A percentile compares a stretch with the other conserved stretches of the same genome.
phyloP scores from a whole-genome alignment of 768 basidiomycete genomes.

The Hirschioporus abietinus region DNA sequence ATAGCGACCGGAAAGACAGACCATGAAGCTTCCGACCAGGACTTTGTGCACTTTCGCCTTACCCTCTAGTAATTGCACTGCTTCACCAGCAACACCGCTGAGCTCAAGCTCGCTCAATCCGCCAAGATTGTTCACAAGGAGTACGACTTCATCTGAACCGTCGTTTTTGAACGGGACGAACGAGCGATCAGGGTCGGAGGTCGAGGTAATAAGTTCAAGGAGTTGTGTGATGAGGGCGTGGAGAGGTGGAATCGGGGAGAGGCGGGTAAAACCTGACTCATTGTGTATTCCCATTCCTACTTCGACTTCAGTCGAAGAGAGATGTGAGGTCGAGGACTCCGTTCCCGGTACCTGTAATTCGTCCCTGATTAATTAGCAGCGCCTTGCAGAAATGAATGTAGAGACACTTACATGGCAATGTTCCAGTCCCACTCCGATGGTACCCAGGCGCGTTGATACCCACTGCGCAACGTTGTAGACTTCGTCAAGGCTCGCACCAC shows the following conservation, averaged over 20 bases:
- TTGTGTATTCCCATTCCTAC: slow-evolving; percentile 93
- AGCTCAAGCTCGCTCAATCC: slow-evolving; percentile 82
- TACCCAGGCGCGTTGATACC: slow-evolving; percentile 62
- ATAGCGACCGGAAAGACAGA: slow-evolving; percentile 22
- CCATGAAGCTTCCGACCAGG: slow-evolving; percentile 85
- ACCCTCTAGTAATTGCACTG: slow-evolving; percentile 46
- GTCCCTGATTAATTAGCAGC: slow-evolving; percentile 4
- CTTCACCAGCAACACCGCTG: slow-evolving; percentile 59
- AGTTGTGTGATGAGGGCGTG: slow-evolving; percentile 65
- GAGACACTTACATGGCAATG: slow-evolving; percentile 69
- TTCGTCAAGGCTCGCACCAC: slow-evolving; percentile 61
- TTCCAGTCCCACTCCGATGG: slow-evolving; percentile 82
- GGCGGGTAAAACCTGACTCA: slow-evolving; percentile 66
- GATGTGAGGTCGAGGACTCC: slow-evolving; percentile 46
- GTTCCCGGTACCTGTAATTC: slow-evolving; percentile 69
- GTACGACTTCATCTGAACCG: slow-evolving; percentile 62
- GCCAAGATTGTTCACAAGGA: slow-evolving; percentile 86
- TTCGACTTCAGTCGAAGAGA: slow-evolving; percentile 66
- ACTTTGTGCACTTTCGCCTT: slow-evolving; percentile 54
- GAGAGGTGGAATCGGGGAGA: slow-evolving; percentile 69
- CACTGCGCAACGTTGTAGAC: slow-evolving; percentile 64
- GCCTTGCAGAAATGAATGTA: not conserved
- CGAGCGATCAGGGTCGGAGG: slow-evolving; percentile 67
- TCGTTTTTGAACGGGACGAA: slow-evolving; percentile 67
- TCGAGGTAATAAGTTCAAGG: slow-evolving; percentile 65